Base-by-base conservation (phyloP, 2,329 filamentous ascomycete species). In the Hypoxylon sp. region DNA sequence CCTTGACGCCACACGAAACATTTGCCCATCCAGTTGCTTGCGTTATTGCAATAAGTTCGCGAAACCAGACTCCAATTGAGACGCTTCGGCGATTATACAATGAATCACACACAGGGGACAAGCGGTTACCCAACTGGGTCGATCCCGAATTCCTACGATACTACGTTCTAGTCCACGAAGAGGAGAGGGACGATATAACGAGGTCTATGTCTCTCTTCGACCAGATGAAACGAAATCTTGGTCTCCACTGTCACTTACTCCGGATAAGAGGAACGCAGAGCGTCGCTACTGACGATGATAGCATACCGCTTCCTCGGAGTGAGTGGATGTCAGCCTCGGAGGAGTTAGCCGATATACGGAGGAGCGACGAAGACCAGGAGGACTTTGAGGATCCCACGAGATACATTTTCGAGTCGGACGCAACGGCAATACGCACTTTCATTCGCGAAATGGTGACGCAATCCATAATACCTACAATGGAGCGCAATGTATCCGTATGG, bases 151-250 rank as follows among this genome's bases (percentile, higher is more conserved):
- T 96, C 78, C 83, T 99, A 70, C 89, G 96, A 69, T 99, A 99
- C 80, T 99, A 99, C 80, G 93, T 99, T 14, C 84, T 99, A 45
- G 91, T 99, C 17, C 96, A 99, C 75, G 96, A 99, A 74, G 97
- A 99, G 80, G 96, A 99, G 77, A 90, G 89, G 67, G 95, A 97
- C 76, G 94, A 99, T 77, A 97, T 98, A 67, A 89, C 89, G 38
- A 92, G 94, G 80, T 97, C 94, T 11, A 95, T 95, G 79, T 88
- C 90, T 17, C 84, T 98, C 28, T 99, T 97, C 79, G 96, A 99
- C 74, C 93, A 98, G 79, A 99, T 99, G 97, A 99, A 98, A 81
- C 90, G 96, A n/a, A 93, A 98, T 80, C 93, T 99, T 70, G 96
- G 96, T 1, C 83, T 98, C 51, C 94, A 99, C 80, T 99, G 96